Base-by-base conservation (phyloP, 345 rosid genomes). In the Noccaea caerulescens region DNA sequence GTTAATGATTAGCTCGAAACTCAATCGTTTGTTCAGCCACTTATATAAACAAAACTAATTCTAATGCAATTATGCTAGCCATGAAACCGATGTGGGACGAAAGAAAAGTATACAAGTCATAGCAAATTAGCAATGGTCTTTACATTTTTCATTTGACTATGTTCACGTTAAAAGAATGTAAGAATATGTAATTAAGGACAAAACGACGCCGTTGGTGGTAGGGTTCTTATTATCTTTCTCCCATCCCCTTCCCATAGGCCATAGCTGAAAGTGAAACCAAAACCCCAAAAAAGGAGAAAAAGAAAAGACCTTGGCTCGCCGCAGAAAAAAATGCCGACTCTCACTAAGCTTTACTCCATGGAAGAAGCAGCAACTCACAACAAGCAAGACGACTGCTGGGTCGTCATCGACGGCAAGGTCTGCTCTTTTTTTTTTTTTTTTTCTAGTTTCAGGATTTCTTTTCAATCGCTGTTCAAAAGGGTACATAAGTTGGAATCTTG, bases 381-480 rank as follows among this genome's bases (percentile, higher is more conserved):
- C 82, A 79, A 83, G 71, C 82, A 79, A 74, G 88, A 91, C 13
- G 99, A 89, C 72, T 94, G 96, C 81, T 94, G 99, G 99, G 39
- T 91, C 75, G 88, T 94, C 52, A 75, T 94, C 61, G 95, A 94
- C 57, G 92, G 91, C 84, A 91, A 89, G 91, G 99, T 85, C 54
- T 18, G 34, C 32, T 56, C 20, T 38, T 8, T 45, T 70, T 33
- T 54, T 8, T 30, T 10, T 61, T 8, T 5, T 5, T 6, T 18
- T 64, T 51, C 25, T 38, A 6, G 16, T 69, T 33, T 50, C 30
- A 30, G 7, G 44, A 16, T 12, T 36, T 57, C 9, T 10, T 34
- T 45, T 34, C 30, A 55, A 33, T 71, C 13, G 3, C 3, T 45
- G 32, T 33, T 69, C 63, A 14, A 11, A 43, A 59, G 10, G 1